Evolutionary conservation across 805 yeast species (phyloP).

Genomic region (Teunomyces tritomae): DNA sequence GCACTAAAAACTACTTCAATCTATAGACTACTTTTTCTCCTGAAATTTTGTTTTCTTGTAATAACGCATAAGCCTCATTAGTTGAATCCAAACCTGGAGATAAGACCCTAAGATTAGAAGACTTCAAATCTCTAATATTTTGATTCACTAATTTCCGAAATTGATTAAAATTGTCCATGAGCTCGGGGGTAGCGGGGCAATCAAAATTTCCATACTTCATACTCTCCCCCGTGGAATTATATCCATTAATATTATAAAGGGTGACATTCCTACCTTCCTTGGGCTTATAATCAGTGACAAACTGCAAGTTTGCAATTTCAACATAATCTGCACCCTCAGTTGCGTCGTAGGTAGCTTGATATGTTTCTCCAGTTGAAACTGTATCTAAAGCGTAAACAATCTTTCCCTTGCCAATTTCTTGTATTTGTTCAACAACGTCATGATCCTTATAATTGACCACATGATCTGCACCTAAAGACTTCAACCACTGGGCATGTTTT

Average conservation of each 20-base stretch:
- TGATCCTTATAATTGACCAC: conserved; percentile 28
- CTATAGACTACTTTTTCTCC: conserved; percentile 46
- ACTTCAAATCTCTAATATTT: conserved; percentile 12
- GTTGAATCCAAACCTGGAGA: conserved; percentile 23
- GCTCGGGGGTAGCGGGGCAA: conserved; percentile 4
- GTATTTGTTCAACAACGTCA: conserved; percentile 21
- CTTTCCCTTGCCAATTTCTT: conserved; percentile 13
- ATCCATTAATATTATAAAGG: conserved; percentile 6
- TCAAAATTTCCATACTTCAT: conserved; percentile 2
- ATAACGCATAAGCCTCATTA: conserved; percentile 39
- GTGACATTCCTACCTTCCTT: conserved; percentile 5
- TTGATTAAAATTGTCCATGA: conserved; percentile 8
- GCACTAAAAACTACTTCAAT: background rate
- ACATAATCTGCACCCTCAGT: conserved; percentile 22
- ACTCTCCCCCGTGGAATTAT: conserved; percentile 7
- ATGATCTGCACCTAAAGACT: conserved; percentile 28
- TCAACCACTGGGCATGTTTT: conserved; percentile 22
- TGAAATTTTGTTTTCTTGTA: conserved; percentile 37
- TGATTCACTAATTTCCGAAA: conserved; percentile 26
- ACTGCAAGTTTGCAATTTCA: conserved; percentile 8
- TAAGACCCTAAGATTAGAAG: conserved; percentile 23
- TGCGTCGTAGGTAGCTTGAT: conserved; percentile 27
- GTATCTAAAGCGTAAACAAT: conserved; percentile 28
- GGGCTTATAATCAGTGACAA: background rate
- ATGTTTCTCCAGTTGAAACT: conserved; percentile 19